A percentile compares a stretch with the other conserved stretches of the same genome.
Evolutionary conservation across 129 eudicot species (phyloP).

Genomic region (Gnaphalium uliginosum): DNA sequence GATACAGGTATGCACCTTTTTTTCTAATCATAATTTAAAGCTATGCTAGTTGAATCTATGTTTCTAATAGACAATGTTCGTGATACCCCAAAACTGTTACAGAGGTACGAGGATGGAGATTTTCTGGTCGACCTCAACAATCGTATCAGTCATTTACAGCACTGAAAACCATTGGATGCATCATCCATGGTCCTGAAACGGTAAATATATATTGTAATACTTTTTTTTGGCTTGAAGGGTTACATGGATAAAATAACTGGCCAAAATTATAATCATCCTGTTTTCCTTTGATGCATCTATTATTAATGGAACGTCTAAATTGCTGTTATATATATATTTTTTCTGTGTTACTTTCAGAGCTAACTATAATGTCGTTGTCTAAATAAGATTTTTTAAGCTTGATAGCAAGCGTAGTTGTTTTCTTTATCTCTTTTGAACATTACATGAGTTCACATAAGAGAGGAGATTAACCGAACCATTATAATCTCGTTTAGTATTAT

Average conservation of each 20-base stretch:
- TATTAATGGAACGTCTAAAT: background rate
- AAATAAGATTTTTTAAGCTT: background rate
- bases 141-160: background rate
- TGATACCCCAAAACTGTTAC: background rate
- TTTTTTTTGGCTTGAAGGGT: background rate
- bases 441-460: background rate
- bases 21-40: background rate
- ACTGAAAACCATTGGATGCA: background rate
- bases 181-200: background rate
- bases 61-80: background rate
- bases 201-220: background rate
- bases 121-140: background rate
- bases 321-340: background rate
- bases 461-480: background rate
- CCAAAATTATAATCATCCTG: background rate
- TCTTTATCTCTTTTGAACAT: background rate
- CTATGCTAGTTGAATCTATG: background rate
- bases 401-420: background rate
- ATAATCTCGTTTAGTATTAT: background rate
- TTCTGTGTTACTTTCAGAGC: background rate
- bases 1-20: conserved; percentile 5
- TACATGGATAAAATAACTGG: background rate
- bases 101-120: conserved; percentile 12
- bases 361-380: too few relatives aligned
- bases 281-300: background rate